Evolutionary conservation across 148 eudicot genomes (phyloP).

Genomic region (Heliamphora exappendiculata): DNA sequence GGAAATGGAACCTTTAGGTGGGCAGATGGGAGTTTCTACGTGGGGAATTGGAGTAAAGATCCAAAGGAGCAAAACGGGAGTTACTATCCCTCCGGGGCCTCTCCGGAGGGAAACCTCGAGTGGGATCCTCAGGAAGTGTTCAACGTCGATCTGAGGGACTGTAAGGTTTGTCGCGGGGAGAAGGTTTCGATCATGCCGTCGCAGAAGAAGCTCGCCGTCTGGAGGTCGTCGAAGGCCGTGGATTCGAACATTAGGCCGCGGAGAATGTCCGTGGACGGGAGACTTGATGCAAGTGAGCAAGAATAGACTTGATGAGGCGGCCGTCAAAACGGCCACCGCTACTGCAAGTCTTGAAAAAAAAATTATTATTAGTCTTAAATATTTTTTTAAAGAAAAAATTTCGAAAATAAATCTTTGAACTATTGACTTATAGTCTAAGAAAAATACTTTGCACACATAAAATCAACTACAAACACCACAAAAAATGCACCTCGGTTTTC

Average conservation of each 20-base stretch:
- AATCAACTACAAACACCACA: too few relatives aligned
- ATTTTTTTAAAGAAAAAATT: too few relatives aligned
- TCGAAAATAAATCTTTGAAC: too few relatives aligned
- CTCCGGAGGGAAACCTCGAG: constrained; percentile 13
- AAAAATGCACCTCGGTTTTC: too few relatives aligned
- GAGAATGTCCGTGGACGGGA: constrained; percentile 75
- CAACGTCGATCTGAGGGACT: constrained; percentile 32
- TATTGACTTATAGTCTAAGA: too few relatives aligned
- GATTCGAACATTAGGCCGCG: constrained; percentile 38
- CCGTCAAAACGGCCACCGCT: too few relatives aligned
- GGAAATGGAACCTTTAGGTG: constrained; percentile 74
- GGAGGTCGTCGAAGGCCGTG: constrained; percentile 54
- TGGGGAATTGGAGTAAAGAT: constrained; percentile 73
- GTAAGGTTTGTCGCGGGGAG: constrained; percentile 46
- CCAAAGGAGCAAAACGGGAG: constrained; percentile 47
- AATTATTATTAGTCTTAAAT: too few relatives aligned
- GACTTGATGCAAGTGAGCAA: constrained; percentile 35
- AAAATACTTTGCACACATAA: too few relatives aligned
- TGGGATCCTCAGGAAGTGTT: constrained; percentile 79
- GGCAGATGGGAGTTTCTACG: constrained; percentile 58
- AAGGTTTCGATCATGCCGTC: constrained; percentile 66
- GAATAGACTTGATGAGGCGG: too few relatives aligned
- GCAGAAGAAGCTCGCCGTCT: constrained; percentile 69
- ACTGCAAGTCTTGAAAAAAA: too few relatives aligned
- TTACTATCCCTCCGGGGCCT: constrained; percentile 31